phyloP scores from a whole-genome alignment of 306 rosid genomes.

The Sindora glabra region DNA sequence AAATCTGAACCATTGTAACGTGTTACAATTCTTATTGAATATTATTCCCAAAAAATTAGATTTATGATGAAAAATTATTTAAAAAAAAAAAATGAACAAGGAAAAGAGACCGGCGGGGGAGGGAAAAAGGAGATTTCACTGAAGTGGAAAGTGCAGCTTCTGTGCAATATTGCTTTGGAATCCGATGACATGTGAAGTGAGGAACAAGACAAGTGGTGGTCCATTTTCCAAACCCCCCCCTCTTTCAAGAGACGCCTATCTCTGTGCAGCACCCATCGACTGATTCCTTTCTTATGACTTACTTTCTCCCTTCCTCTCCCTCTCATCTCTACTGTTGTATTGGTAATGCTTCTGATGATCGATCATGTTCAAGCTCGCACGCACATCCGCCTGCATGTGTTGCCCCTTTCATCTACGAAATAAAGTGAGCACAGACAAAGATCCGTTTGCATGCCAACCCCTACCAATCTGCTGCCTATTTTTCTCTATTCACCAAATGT shows the following conservation, averaged over 20 bases:
- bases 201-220: slow-evolving; percentile 57
- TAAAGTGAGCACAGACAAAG: slow-evolving; percentile 28
- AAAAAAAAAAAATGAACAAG: too few relatives aligned
- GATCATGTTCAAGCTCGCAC: slow-evolving; percentile 40
- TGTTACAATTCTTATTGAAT: too few relatives aligned
- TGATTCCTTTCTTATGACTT: slow-evolving; percentile 24
- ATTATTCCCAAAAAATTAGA: too few relatives aligned
- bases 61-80: too few relatives aligned
- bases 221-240: slow-evolving; percentile 13
- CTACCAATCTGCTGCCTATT: neutral
- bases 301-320: neutral
- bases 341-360: slow-evolving; percentile 38
- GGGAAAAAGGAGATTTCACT: slow-evolving; percentile 10
- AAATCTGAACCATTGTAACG: too few relatives aligned
- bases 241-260: neutral
- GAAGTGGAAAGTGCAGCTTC: slow-evolving; percentile 26
- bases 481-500: neutral
- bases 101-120: neutral
- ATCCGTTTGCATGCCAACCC: slow-evolving; percentile 16
- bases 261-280: slow-evolving; percentile 27
- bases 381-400: slow-evolving; percentile 66
- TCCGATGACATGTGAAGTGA: slow-evolving; percentile 41
- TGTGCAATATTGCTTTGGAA: slow-evolving; percentile 25
- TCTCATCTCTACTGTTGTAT: too few relatives aligned
- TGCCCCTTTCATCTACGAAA: slow-evolving; percentile 64